These are phyloP conservation scores for Ogataea chonburiensis DNA, from an alignment of 805 yeast species.

Conservation along the genomic window DNA sequence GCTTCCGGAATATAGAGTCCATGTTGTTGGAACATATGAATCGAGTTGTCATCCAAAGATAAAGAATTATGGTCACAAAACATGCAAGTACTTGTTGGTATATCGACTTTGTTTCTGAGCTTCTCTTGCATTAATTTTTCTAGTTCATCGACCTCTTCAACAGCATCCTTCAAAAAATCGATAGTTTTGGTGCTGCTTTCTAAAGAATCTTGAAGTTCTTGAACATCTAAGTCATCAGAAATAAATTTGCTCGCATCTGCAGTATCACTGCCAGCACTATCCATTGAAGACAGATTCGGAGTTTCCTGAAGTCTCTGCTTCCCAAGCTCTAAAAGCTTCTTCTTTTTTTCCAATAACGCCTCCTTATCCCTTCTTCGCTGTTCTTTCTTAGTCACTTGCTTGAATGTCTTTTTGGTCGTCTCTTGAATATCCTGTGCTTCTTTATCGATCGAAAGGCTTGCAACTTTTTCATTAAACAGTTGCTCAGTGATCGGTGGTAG, in stretches of 20 bases:
- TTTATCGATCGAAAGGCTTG: constrained; percentile 20
- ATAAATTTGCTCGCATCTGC: background rate
- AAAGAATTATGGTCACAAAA: constrained; percentile 43
- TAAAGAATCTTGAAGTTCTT: too few relatives aligned
- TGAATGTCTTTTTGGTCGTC: constrained; percentile 26
- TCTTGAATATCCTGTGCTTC: constrained; percentile 25
- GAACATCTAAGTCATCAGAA: constrained; percentile 16
- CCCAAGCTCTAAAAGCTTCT: constrained; percentile 47
- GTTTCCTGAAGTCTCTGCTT: constrained; percentile 37
- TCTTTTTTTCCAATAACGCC: constrained; percentile 47
- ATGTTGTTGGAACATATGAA: constrained; percentile 76
- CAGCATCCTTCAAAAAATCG: constrained; percentile 4
- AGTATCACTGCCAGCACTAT: background rate
- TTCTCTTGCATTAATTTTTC: constrained; percentile 46
- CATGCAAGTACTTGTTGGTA: constrained; percentile 49
- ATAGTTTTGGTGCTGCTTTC: constrained; percentile 15
- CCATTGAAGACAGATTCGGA: background rate
- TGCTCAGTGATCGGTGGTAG: constrained; percentile 58
- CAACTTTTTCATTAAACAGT: constrained; percentile 31
- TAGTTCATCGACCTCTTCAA: constrained; percentile 25
- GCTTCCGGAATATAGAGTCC: constrained; percentile 89
- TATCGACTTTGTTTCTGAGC: constrained; percentile 43
- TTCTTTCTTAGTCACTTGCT: constrained; percentile 47
- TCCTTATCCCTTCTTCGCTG: constrained; percentile 50
- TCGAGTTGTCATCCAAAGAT: constrained; percentile 44